Conservation (phyloP, 2,329 filamentous ascomycete species). For the Diaporthe capsici region DNA sequence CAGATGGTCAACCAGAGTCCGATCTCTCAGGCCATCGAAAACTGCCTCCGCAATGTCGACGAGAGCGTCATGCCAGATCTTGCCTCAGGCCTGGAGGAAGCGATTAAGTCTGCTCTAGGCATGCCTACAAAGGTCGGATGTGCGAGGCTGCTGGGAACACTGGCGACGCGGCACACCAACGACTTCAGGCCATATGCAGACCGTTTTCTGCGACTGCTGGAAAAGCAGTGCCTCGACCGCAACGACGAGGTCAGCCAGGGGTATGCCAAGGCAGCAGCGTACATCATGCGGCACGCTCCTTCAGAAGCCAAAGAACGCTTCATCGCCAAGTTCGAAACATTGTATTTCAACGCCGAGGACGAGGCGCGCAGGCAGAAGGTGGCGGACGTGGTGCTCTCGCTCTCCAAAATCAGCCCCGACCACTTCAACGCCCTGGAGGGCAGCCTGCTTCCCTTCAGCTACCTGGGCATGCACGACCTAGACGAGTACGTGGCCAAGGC, state of each 20-base stretch:
- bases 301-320: slow-evolving; percentile 66
- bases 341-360: slow-evolving; percentile 89
- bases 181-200: slow-evolving; percentile 83
- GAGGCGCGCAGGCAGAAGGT: slow-evolving; percentile 80
- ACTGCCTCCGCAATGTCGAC: slow-evolving; percentile 88
- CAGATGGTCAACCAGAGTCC: slow-evolving; percentile 87
- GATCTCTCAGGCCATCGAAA: slow-evolving; percentile 91
- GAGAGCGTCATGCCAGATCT: slow-evolving; percentile 82
- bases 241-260: slow-evolving; percentile 94
- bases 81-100: slow-evolving; percentile 78
- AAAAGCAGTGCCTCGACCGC: slow-evolving; percentile 87
- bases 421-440: slow-evolving; percentile 84
- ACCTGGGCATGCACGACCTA: slow-evolving; percentile 87
- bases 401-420: slow-evolving; percentile 90
- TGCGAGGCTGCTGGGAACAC: slow-evolving; percentile 84
- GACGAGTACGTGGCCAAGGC: slow-evolving; percentile 83
- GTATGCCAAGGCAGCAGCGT: slow-evolving; percentile 89
- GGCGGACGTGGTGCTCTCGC: slow-evolving; percentile 84
- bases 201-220: slow-evolving; percentile 81
- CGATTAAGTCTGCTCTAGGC: slow-evolving; percentile 88
- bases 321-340: slow-evolving; percentile 68
- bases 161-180: slow-evolving; percentile 84
- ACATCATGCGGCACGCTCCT: slow-evolving; percentile 76
- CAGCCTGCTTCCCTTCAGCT: slow-evolving; percentile 86
- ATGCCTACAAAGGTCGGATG: slow-evolving; percentile 96